Conservation (phyloP, 306 rosid genomes). For the Corylus heterophylla region DNA sequence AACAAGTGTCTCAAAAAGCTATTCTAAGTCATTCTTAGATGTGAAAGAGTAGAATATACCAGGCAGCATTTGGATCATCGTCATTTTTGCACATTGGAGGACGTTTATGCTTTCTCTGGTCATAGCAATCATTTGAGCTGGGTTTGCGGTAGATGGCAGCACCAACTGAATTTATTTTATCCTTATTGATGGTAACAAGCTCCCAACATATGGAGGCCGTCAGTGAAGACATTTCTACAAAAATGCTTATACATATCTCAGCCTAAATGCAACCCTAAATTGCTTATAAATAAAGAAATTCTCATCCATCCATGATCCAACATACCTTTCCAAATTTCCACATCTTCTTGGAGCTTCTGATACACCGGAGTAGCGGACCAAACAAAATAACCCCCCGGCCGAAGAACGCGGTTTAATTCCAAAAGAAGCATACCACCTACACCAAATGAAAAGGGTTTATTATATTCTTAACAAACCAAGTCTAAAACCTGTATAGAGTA, state of each 20-base stretch:
- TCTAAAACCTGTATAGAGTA: neutral
- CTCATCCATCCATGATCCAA: neutral
- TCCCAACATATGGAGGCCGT: constrained; percentile 90
- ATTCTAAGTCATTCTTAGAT: neutral
- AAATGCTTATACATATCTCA: constrained; percentile 14
- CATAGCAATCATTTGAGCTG: constrained; percentile 68
- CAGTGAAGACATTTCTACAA: constrained; percentile 66
- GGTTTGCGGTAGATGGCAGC: constrained; percentile 89
- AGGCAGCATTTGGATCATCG: constrained; percentile 89
- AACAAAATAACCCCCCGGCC: constrained; percentile 81
- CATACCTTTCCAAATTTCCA: constrained; percentile 76
- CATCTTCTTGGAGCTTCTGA: constrained; percentile 77
- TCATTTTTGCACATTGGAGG: constrained; percentile 81
- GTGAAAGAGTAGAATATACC: constrained; percentile 43
- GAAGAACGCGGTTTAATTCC: constrained; percentile 76
- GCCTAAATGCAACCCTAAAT: neutral
- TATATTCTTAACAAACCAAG: constrained; percentile 1
- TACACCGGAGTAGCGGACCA: constrained; percentile 98
- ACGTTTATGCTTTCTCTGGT: constrained; percentile 54
- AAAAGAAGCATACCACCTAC: constrained; percentile 78
- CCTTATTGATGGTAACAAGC: constrained; percentile 76
- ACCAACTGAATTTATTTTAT: constrained; percentile 54
- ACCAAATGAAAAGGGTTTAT: constrained; percentile 14
- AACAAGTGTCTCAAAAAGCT: neutral
- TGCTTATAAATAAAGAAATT: constrained; percentile 9